These are phyloP conservation scores for Tetrahymena thermophila DNA, from an alignment of 73 alveolate species.

Conservation along the genomic window DNA sequence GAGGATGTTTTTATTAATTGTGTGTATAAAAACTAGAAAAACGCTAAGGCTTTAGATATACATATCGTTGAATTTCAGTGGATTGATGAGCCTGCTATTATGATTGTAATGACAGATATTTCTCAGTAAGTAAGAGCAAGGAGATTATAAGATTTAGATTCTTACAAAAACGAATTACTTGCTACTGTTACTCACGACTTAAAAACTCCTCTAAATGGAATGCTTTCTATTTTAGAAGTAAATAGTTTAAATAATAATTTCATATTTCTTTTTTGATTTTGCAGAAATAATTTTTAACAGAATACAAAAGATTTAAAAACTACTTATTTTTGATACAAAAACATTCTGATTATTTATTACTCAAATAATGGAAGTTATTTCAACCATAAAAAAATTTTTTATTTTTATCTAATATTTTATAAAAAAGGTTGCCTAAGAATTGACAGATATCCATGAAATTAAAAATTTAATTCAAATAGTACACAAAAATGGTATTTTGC, in stretches of 20 bases:
- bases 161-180: not conserved
- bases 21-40: not conserved
- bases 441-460: not conserved
- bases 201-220: conserved; percentile 43
- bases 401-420: not conserved
- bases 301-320: no score
- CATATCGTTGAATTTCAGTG: not conserved
- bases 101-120: not conserved
- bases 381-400: no score
- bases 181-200: conserved; percentile 44
- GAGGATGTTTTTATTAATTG: not conserved
- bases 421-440: not conserved
- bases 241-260: not conserved
- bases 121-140: not conserved
- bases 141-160: not conserved
- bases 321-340: no score
- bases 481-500: conserved; percentile 16
- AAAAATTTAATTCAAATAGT: conserved; percentile 16
- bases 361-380: no score
- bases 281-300: no score
- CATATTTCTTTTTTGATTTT: no score
- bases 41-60: not conserved
- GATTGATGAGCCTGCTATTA: not conserved
- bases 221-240: conserved; percentile 17
- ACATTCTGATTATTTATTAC: no score